Evolutionary conservation across 371 early-diverging fungal species (phyloP).

Genomic region (Modicella reniformis): DNA sequence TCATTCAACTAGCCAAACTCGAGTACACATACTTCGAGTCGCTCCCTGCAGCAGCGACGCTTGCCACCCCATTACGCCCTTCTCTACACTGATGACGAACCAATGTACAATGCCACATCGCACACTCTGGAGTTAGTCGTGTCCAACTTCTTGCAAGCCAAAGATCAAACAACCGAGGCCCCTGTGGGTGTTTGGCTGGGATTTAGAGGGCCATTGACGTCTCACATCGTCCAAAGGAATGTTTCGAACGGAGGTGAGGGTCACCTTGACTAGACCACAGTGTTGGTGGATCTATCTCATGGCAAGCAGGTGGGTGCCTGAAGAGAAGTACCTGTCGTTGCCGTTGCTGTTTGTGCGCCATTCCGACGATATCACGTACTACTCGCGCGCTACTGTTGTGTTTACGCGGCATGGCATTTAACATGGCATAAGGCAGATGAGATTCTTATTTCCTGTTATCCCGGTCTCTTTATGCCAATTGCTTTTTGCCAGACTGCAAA

Average conservation of each 20-base stretch:
- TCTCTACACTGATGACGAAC: slow-evolving; percentile 52
- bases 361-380: slow-evolving; percentile 48
- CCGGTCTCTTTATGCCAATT: too few species aligned
- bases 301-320: slow-evolving; percentile 38
- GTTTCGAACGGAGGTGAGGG: slow-evolving; percentile 6
- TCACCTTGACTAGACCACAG: slow-evolving; percentile 34
- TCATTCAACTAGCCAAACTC: slow-evolving; percentile 54
- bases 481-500: too few species aligned
- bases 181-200: slow-evolving; percentile 55
- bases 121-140: slow-evolving; percentile 50
- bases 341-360: slow-evolving; percentile 50
- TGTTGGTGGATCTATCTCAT: slow-evolving; percentile 46
- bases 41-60: slow-evolving; percentile 37
- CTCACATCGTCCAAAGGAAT: slow-evolving; percentile 46
- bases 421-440: slow-evolving; percentile 40
- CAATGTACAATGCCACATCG: slow-evolving; percentile 49
- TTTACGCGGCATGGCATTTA: slow-evolving; percentile 46
- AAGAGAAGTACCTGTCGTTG: slow-evolving; percentile 38
- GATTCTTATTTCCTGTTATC: too few species aligned
- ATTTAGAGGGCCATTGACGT: slow-evolving; percentile 47
- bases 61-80: slow-evolving; percentile 51
- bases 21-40: slow-evolving; percentile 65
- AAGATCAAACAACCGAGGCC: slow-evolving; percentile 19
- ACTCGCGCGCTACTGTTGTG: slow-evolving; percentile 49
- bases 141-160: slow-evolving; percentile 45